A percentile compares a stretch with the other conserved stretches of the same genome.
These are phyloP conservation scores for Theileria parva DNA, from an alignment of 169 alveolate genomes.

Conservation along the genomic window DNA sequence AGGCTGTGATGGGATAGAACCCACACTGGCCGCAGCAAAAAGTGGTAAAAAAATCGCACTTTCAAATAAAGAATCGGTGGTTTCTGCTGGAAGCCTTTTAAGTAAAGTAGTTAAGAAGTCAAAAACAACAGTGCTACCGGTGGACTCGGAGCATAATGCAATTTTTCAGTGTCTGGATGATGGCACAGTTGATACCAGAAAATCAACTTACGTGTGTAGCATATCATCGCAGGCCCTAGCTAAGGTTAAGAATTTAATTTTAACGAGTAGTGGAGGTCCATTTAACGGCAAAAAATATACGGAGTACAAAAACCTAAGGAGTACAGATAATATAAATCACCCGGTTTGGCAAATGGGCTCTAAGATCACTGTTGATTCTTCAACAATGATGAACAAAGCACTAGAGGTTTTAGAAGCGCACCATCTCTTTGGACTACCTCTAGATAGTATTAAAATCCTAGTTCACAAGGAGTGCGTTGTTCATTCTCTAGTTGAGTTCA, in stretches of 20 bases:
- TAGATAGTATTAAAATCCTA: constrained; percentile 68
- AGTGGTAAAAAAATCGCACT: constrained; percentile 78
- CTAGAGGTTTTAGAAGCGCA: constrained; percentile 85
- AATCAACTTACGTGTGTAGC: constrained; percentile 31
- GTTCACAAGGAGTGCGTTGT: constrained; percentile 83
- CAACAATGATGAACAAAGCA: constrained; percentile 87
- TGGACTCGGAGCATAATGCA: constrained; percentile 86
- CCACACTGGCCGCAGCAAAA: constrained; percentile 81
- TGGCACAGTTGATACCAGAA: constrained; percentile 35
- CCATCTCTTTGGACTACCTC: constrained; percentile 77
- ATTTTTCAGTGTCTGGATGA: constrained; percentile 79
- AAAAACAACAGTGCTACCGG: constrained; percentile 70
- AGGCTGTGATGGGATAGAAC: constrained; percentile 84
- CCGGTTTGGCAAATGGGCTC: constrained; percentile 88
- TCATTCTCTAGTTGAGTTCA: constrained; percentile 81
- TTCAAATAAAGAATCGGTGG: constrained; percentile 84
- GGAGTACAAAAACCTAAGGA: constrained; percentile 46
- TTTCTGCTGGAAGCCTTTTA: constrained; percentile 76
- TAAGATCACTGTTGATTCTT: constrained; percentile 84
- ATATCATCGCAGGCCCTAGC: constrained; percentile 27
- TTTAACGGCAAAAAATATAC: constrained; percentile 59
- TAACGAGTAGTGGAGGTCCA: constrained; percentile 80
- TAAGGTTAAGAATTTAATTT: constrained; percentile 58
- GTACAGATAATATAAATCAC: constrained; percentile 69
- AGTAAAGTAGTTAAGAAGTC: constrained; percentile 46